Percentiles rank a stretch among this genome's conserved stretches.
Conservation (phyloP, 108 stramenopile species). For the Epipyxis sp. region DNA sequence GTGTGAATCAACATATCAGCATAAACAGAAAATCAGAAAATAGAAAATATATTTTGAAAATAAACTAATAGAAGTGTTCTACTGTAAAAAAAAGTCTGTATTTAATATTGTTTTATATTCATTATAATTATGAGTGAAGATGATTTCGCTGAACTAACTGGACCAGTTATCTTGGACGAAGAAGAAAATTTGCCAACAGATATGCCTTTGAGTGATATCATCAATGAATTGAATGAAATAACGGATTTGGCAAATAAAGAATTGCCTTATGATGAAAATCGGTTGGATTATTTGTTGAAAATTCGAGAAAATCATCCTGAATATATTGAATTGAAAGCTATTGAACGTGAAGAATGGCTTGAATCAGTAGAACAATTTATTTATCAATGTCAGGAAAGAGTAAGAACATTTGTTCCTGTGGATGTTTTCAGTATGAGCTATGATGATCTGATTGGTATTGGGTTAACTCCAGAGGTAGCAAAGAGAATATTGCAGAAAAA, state of each 20-base stretch:
- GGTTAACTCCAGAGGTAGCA: background rate
- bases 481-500: background rate
- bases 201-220: slow-evolving; percentile 13
- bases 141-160: slow-evolving; percentile 12
- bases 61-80: no score
- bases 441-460: slow-evolving; percentile 5
- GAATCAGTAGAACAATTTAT: slow-evolving; percentile 5
- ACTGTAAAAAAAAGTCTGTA: no score
- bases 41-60: no score
- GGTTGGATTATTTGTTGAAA: background rate
- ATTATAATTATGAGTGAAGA: slow-evolving; percentile 14
- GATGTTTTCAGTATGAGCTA: background rate
- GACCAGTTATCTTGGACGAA: background rate
- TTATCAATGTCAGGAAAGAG: background rate
- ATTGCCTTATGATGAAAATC: background rate
- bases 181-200: background rate
- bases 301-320: slow-evolving; percentile 7
- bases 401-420: background rate
- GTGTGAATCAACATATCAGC: no score
- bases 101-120: no score
- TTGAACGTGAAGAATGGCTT: background rate
- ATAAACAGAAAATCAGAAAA: no score
- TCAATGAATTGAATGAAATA: background rate
- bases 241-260: background rate
- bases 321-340: background rate